Evolutionary conservation across 2,329 filamentous ascomycete species (phyloP).

Genomic region (Aureobasidium sp.): DNA sequence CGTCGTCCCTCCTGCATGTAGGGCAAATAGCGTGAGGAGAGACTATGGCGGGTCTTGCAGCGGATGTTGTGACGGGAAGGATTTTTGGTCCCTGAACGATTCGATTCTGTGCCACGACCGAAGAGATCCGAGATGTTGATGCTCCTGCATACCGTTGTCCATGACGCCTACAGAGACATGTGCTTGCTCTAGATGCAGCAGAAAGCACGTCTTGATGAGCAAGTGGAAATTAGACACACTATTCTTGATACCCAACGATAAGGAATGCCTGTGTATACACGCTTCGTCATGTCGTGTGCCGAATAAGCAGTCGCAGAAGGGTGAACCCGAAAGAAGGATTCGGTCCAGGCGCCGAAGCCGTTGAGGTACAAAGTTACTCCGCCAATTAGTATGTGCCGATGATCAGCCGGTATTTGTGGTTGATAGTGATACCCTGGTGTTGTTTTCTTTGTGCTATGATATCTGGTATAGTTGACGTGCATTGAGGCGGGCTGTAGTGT

Average conservation of each 20-base stretch:
- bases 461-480: too few species aligned
- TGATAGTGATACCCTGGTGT: background rate
- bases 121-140: background rate
- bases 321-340: background rate
- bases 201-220: too few species aligned
- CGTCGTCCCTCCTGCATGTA: background rate
- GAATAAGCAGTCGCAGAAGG: background rate
- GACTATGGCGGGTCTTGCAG: background rate
- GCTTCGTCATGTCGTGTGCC: background rate
- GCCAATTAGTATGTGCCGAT: background rate
- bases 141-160: background rate
- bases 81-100: background rate
- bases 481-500: too few species aligned
- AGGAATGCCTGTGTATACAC: background rate
- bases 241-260: background rate
- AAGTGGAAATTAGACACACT: background rate
- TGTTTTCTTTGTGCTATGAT: background rate
- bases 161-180: background rate
- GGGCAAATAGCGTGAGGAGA: too few species aligned
- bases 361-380: background rate
- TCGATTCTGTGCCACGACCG: background rate
- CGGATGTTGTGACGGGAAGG: background rate
- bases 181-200: background rate
- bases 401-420: background rate
- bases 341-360: background rate